Percentiles rank a stretch among this genome's conserved stretches.
These are phyloP conservation scores for Globisporangium paddicum DNA, from an alignment of 352 stramenopile species.

Conservation along the genomic window DNA sequence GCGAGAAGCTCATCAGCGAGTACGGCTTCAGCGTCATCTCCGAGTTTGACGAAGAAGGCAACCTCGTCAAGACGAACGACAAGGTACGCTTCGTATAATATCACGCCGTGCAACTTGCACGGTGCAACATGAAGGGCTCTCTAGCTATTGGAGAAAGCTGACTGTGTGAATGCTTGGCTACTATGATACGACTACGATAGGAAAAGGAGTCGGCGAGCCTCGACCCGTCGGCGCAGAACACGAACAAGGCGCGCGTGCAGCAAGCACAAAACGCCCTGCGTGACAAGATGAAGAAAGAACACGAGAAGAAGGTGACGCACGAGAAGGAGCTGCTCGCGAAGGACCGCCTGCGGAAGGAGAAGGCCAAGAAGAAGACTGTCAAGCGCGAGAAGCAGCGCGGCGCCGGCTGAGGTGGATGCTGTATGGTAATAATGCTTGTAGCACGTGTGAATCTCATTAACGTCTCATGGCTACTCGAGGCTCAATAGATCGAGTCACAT, in stretches of 20 bases:
- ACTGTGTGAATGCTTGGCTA: background rate
- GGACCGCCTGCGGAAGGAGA: constrained; percentile 47
- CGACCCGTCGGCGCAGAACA: constrained; percentile 29
- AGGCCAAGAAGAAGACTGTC: constrained; percentile 48
- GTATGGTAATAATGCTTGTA: too few relatives aligned
- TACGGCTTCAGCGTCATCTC: constrained; percentile 78
- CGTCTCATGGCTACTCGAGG: background rate
- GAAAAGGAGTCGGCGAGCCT: constrained; percentile 31
- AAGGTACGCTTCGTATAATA: constrained; percentile 23
- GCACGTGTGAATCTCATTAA: too few relatives aligned
- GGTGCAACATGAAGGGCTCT: background rate
- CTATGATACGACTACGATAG: constrained; percentile 9
- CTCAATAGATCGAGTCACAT: background rate
- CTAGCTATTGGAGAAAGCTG: background rate
- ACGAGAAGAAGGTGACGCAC: constrained; percentile 47
- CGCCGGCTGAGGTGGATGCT: constrained; percentile 20
- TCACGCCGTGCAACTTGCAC: too few relatives aligned
- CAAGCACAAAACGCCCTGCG: constrained; percentile 30
- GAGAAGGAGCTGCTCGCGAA: constrained; percentile 52
- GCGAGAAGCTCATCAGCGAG: constrained; percentile 75
- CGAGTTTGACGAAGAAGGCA: constrained; percentile 82
- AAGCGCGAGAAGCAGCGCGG: constrained; percentile 61
- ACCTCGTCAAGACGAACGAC: constrained; percentile 72
- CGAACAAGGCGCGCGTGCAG: constrained; percentile 39
- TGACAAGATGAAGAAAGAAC: constrained; percentile 53